Percentiles rank a stretch among this genome's conserved stretches.
These are phyloP conservation scores for Musa troglodytarum DNA, from an alignment of 176 grass and related monocot genomes.

Conservation along the genomic window DNA sequence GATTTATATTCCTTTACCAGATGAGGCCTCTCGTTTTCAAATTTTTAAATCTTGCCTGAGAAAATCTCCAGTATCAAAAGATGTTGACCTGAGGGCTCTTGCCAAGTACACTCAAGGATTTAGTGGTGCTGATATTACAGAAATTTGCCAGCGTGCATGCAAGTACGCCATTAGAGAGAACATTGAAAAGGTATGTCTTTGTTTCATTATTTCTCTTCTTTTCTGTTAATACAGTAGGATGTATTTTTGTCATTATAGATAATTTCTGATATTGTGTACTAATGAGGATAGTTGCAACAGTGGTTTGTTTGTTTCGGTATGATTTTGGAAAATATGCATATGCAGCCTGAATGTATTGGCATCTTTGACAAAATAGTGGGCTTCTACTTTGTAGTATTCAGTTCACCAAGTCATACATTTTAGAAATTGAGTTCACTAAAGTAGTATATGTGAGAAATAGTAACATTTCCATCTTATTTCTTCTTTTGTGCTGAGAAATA, in stretches of 20 bases:
- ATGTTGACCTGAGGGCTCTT: constrained; percentile 5
- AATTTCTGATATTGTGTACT: background rate
- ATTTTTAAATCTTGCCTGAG: constrained; percentile 21
- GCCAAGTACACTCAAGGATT: constrained; percentile 21
- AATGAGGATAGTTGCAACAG: too few species aligned
- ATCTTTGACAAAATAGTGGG: too few species aligned
- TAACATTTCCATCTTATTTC: too few species aligned
- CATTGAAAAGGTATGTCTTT: constrained; percentile 13
- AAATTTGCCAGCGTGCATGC: constrained; percentile 22
- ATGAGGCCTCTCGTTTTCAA: constrained; percentile 13
- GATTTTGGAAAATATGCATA: too few species aligned
- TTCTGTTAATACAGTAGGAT: background rate
- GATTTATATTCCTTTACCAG: constrained; percentile 22
- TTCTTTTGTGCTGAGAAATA: too few species aligned
- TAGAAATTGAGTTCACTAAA: too few species aligned
- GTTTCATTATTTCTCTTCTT: background rate
- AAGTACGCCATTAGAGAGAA: constrained; percentile 22
- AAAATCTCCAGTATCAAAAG: constrained; percentile 15
- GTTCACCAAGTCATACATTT: too few species aligned
- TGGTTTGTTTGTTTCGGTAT: too few species aligned
- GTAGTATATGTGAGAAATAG: too few species aligned
- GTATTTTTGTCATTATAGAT: background rate
- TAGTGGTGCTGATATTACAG: constrained; percentile 22
- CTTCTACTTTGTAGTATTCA: too few species aligned
- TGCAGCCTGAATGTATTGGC: too few species aligned